These are phyloP conservation scores for Streptanthus diversifolius DNA, from an alignment of 345 rosid species.

Conservation along the genomic window DNA sequence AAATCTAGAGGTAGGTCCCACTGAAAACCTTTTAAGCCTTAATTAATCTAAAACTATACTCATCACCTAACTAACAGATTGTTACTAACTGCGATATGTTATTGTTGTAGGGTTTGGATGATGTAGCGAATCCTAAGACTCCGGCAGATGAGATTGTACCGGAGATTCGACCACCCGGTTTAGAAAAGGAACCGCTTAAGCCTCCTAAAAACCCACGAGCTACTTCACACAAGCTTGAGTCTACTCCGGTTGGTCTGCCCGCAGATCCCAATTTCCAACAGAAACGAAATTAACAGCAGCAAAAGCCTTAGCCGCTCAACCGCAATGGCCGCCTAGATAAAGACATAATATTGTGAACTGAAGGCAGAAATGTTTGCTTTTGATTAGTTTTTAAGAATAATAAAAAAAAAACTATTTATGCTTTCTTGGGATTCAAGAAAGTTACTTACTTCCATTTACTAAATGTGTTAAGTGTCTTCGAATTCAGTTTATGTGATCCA, in stretches of 20 bases:
- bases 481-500: constrained; percentile 4
- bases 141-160: constrained; percentile 29
- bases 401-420: not conserved
- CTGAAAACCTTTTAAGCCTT: not conserved
- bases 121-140: constrained; percentile 38
- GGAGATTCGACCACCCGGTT: constrained; percentile 34
- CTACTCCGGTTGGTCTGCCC: constrained; percentile 33
- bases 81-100: not conserved
- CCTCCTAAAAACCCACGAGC: constrained; percentile 28
- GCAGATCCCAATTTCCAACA: constrained; percentile 34
- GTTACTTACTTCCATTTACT: not conserved
- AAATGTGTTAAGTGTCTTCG: not conserved
- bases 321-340: not conserved
- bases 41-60: not conserved
- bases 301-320: not conserved
- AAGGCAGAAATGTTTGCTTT: constrained; percentile 13
- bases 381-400: constrained; percentile 14
- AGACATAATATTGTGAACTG: not conserved
- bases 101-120: constrained; percentile 34
- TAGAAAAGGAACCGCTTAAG: constrained; percentile 29
- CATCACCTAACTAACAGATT: not conserved
- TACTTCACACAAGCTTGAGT: constrained; percentile 35
- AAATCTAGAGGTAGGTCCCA: not conserved
- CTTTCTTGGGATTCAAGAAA: constrained; percentile 24
- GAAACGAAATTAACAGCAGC: constrained; percentile 22